Evolutionary conservation across 495 filamentous ascomycete genomes (phyloP), one percentile per base, ranked within the genome.

Genomic region (Podospora tetraspora): DNA sequence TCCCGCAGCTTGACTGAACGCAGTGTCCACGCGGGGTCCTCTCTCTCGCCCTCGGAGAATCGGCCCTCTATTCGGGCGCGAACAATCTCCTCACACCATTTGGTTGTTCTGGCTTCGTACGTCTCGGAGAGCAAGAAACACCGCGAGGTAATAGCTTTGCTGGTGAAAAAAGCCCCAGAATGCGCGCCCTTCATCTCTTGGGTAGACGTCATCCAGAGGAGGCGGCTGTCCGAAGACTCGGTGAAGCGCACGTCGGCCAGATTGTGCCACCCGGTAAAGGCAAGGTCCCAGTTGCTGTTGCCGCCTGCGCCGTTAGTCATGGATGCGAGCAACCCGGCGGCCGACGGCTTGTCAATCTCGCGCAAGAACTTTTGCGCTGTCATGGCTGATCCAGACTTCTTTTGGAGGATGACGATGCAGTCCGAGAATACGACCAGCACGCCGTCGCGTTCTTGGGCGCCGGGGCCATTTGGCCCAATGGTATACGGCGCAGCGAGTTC

Each of bases 401-500:
- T 96, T 57, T 87, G 86, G 9, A 97, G 79, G 24, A 97, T 79
- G 52, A 96, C 87, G 22, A 97, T 68, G 64, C 85, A 89, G 71
- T 97, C 93, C 4, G 91, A 86, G 77, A 97, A 99, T 4, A 98
- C 80, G 3, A 98, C 80, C 62, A 98, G 79, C 25, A 97, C 88
- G 0, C 90, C 90, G 24, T 87, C 76, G 22, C 79, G 81, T n/a
- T 84, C 80, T 60, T 77, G 73, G 13, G 57, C 13, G 61, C 74
- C 70, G 4, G 43, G 57, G 62, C 62, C 66, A 16, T 68, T 68
- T 3, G 65, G 32, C 2, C 64, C 69, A 2, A 64, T 27, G 24
- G 64, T 67, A 71, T 90, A 98, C 3, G 96, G 95, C 7, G 92
- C 85, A 5, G 85, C 76, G 1, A 97, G 81, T 70, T 96, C 92